Conservation (phyloP, 768 basidiomycete genomes). For the Cubamyces sp. region DNA sequence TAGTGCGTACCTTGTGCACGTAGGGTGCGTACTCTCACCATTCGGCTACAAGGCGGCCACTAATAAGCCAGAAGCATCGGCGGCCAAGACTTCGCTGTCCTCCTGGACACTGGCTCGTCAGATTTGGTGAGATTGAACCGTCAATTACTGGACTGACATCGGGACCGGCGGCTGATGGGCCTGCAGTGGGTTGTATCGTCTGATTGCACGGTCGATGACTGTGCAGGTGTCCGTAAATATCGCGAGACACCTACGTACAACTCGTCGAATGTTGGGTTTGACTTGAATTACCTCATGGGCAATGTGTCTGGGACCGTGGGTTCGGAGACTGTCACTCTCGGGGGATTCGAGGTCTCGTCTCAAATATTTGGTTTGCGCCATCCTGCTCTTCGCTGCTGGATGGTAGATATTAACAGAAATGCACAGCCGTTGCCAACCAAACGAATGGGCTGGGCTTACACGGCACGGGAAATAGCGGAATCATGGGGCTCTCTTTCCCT, state of each 20-base stretch:
- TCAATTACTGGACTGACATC: slow-evolving; percentile 7
- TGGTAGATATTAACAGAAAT: not conserved
- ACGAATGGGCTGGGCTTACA: slow-evolving; percentile 49
- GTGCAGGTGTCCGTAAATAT: slow-evolving; percentile 48
- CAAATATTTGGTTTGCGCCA: slow-evolving; percentile 50
- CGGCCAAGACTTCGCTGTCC: slow-evolving; percentile 47
- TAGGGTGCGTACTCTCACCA: slow-evolving; percentile 35
- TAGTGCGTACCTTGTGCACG: slow-evolving; percentile 47
- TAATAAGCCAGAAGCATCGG: slow-evolving; percentile 41
- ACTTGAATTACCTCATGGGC: slow-evolving; percentile 53
- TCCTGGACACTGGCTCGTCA: slow-evolving; percentile 61
- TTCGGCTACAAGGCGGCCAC: slow-evolving; percentile 2
- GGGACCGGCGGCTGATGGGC: slow-evolving; percentile 6
- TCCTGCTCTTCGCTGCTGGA: not conserved
- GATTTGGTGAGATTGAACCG: slow-evolving; percentile 47
- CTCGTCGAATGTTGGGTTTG: slow-evolving; percentile 43
- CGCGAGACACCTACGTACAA: slow-evolving; percentile 36
- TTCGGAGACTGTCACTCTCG: slow-evolving; percentile 51
- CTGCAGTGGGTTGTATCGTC: slow-evolving; percentile 55
- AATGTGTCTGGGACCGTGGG: slow-evolving; percentile 51
- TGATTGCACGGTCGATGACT: slow-evolving; percentile 49
- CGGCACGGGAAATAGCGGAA: slow-evolving; percentile 54
- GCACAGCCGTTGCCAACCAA: slow-evolving; percentile 48
- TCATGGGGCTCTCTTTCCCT: slow-evolving; percentile 58
- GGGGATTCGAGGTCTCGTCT: slow-evolving; percentile 46